phyloP scores from a whole-genome alignment of 139 green algal species.

The Raphidocelis subcapitata region DNA sequence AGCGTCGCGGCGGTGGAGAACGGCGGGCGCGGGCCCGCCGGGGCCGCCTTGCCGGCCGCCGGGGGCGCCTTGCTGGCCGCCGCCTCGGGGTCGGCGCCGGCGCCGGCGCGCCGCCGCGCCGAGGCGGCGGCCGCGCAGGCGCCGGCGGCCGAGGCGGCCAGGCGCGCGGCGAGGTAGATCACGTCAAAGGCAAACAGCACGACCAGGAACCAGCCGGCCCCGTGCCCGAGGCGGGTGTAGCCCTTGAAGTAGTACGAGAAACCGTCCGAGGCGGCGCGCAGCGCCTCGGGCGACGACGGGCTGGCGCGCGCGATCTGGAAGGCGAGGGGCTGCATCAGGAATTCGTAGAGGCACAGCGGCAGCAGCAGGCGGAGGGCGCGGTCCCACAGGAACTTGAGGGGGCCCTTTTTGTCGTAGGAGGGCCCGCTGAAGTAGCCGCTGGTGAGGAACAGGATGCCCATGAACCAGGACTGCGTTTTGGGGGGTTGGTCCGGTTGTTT shows the following conservation, averaged over 20 bases:
- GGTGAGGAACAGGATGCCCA: slow-evolving; percentile 1
- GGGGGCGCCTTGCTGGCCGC: no score
- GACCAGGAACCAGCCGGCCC: neutral
- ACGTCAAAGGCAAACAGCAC: slow-evolving; percentile 5
- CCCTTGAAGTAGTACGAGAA: neutral
- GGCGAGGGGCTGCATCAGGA: neutral
- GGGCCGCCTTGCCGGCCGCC: no score
- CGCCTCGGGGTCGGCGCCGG: no score
- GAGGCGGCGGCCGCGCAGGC: neutral
- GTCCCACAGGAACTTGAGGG: neutral
- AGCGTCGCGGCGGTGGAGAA: no score
- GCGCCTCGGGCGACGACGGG: neutral
- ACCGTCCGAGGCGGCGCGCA: neutral
- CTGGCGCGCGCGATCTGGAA: neutral
- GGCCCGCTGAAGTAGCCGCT: slow-evolving; percentile 2
- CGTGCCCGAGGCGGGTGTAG: neutral
- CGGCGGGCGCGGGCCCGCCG: no score
- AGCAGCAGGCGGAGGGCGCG: neutral
- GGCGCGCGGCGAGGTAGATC: neutral
- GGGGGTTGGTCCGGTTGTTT: no score
- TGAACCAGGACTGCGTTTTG: slow-evolving; percentile 14
- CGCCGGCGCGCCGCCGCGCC: no score
- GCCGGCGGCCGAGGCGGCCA: neutral
- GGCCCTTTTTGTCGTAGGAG: neutral
- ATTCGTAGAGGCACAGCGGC: neutral